Percentiles rank a stretch among this genome's conserved stretches.
Evolutionary conservation across 257 asterid genomes (phyloP).

Genomic region (Nicotiana attenuata): DNA sequence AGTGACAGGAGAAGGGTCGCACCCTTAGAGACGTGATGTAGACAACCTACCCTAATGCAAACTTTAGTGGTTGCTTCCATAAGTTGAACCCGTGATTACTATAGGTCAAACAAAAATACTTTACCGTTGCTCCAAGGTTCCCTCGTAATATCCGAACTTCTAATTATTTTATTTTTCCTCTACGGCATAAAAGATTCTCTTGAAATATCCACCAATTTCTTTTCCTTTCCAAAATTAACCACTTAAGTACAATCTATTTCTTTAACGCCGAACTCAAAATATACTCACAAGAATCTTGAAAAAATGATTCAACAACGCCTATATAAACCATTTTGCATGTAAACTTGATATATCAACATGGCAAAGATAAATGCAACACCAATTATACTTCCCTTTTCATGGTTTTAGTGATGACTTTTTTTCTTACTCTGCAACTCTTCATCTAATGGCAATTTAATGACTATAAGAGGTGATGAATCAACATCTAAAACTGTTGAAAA

Average conservation of each 20-base stretch:
- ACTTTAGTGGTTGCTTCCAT: too few relatives aligned
- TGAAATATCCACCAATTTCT: neutral
- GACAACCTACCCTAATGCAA: too few relatives aligned
- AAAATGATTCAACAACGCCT: neutral
- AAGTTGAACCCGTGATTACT: too few relatives aligned
- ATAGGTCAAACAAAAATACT: rapidly evolving
- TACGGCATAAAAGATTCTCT: neutral
- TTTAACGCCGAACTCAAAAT: neutral
- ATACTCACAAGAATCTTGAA: neutral
- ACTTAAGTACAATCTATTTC: neutral
- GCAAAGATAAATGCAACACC: neutral
- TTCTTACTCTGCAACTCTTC: neutral
- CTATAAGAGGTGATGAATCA: neutral
- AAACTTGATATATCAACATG: neutral
- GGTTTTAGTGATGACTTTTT: neutral
- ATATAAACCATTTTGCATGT: neutral
- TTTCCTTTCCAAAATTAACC: neutral
- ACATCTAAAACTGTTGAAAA: neutral
- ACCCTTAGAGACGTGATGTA: too few relatives aligned
- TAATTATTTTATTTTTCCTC: neutral
- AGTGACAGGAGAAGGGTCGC: too few relatives aligned
- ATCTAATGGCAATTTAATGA: neutral
- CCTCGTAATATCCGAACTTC: too few relatives aligned
- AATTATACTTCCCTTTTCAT: neutral
- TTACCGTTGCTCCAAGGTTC: too few relatives aligned